Evolutionary conservation across 768 basidiomycete species (phyloP), one percentile per base, ranked within the genome.

Genomic region (Tulasnella sp.): DNA sequence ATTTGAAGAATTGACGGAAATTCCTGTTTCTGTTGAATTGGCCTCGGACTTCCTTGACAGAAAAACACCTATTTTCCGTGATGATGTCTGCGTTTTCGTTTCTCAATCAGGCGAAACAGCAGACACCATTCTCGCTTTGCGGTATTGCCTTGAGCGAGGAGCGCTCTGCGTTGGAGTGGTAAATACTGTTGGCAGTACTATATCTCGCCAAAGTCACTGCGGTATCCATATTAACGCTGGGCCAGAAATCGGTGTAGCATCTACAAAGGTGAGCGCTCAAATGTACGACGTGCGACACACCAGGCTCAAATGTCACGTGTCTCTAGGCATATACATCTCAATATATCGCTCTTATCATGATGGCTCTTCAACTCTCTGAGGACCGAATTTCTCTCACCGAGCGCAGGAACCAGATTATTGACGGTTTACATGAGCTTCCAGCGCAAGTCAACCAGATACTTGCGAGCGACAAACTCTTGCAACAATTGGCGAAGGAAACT

Each of bases 181-280:
- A 66, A 98, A 99, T 72, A 92, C 90, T 31, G 95, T 99, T 60
- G 95, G 95, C 43, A 95, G 91, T 20, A 96, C 93, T 3, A 78
- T 98, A 60, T 96, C 93, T 37, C 86, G 93, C 62, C 91, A 98
- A 69, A 91, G 92, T 2, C 95, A 99, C 71, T 95, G 91, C 57
- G 95, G 95, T 83, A 82, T 99, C 46, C 95, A 98, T 70, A 96
- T 99, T 72, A 99, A 99, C 63, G 95, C 91, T 61, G 91, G 91
- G 16, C 92, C 92, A 48, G 92, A 98, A 72, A 91, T 99, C 58
- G 93, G 95, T 74, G 95, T 99, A 53, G 95, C 95, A 4, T 96
- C 91, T 15, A 98, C 95, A 54, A 99, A 99, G 78, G 49, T 51
- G 10, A n/a, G n/a, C n/a, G n/a, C n/a, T n/a, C n/a, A n/a, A n/a